These are phyloP conservation scores for Collybia sordida DNA, from an alignment of 768 basidiomycete species.

Conservation along the genomic window DNA sequence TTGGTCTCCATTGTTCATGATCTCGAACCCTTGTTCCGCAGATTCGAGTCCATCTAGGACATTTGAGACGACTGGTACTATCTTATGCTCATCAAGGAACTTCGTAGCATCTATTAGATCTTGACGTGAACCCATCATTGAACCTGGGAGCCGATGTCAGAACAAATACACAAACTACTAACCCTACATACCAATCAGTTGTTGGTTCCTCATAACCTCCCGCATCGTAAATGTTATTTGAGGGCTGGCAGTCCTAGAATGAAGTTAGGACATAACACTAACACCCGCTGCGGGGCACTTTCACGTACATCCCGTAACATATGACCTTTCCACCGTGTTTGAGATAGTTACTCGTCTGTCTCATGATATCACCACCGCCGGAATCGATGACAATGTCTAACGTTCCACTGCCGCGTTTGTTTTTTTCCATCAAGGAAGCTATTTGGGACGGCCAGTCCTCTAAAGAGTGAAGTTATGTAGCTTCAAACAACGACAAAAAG, in stretches of 20 bases:
- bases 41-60: conserved; percentile 64
- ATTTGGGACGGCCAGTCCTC: conserved; percentile 56
- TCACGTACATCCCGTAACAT: conserved; percentile 64
- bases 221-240: conserved; percentile 72
- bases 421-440: conserved; percentile 35
- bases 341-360: conserved; percentile 45
- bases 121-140: conserved; percentile 80
- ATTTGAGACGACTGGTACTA: conserved; percentile 70
- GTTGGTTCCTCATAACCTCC: conserved; percentile 72
- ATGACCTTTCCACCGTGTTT: conserved; percentile 59
- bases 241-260: conserved; percentile 58
- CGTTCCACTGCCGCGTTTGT: conserved; percentile 21
- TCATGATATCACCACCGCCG: conserved; percentile 65
- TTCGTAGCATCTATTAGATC: conserved; percentile 72
- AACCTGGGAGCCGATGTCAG: conserved; percentile 44
- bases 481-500: background rate
- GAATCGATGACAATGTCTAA: conserved; percentile 71
- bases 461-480: conserved; percentile 13
- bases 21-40: conserved; percentile 69
- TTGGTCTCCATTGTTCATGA: conserved; percentile 61
- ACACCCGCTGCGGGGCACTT: background rate
- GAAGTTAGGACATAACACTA: background rate
- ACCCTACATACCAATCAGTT: conserved; percentile 59
- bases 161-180: background rate
- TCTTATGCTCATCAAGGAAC: conserved; percentile 65